Base-by-base conservation (phyloP, 1,139 yeast genomes). In the Candida smagusa region DNA sequence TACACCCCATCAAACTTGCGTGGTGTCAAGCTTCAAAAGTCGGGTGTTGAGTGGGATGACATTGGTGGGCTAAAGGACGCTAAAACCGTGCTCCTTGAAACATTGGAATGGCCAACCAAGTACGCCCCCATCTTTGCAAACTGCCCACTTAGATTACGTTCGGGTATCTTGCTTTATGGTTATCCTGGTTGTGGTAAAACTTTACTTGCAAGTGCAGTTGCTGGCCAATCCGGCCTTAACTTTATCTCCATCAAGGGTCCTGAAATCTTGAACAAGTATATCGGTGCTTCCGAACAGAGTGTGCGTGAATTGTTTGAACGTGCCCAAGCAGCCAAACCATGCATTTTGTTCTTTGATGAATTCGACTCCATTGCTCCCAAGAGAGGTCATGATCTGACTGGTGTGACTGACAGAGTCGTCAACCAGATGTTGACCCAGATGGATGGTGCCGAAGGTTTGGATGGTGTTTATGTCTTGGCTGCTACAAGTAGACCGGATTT, bases 101-200 rank as follows among this genome's bases (percentile, higher is more conserved):
- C 97, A 0, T 63, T 92, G 28, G 97, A 92, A 56, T 90, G 97
- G 97, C 98, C 98, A 2, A 88, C 96, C 0, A 85, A 83, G 52
- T 92, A 90, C 55, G 95, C 96, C 0, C 97, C 97, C 3, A 87
- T 92, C 22, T 92, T 92, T 59, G 83, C 85, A 12, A 81, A 79
- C 47, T 87, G 96, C 53, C 96, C 97, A 0, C 65, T 92, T 37
- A 67, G 97, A 40, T 67, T 90, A 39, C 72, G 97, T 52, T 88
- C 97, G 0, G 98, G 98, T 38, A 77, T 92, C 26, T 67, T 92
- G 37, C 72, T 92, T 12, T 92, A 90, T 59, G 98, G 98, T 0
- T 92, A 87, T 54, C 98, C 98, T 1, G 98, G 98, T 4, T 92
- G 98, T 64, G 98, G 98, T 38, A 92, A 92, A 60, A 92, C 98